Evolutionary conservation across 2,329 filamentous ascomycete species (phyloP), one percentile per base, ranked within the genome.

Genomic region (Fusarium buharicum): DNA sequence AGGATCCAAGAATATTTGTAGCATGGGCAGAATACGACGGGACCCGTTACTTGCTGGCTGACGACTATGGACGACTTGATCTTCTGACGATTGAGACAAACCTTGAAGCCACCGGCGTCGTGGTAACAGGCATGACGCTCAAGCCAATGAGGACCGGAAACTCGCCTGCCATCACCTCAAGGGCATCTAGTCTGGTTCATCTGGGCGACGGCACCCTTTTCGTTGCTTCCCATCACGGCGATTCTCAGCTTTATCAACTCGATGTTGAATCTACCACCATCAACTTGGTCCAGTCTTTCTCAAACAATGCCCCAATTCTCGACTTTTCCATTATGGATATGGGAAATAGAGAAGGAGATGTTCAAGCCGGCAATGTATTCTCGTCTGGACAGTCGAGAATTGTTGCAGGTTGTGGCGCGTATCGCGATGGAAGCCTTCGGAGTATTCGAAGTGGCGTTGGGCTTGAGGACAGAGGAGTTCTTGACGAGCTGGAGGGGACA

Each of bases 311-410:
- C 0, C 95, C 95, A 0, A 91, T 99, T 37, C 78, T 98, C 34
- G 95, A 99, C 73, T 97, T 99, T 68, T 89, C 91, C 1, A 87
- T 99, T 14, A 97, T 98, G 92, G 95, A 98, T 71, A 90, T 98
- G 83, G 94, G 93, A 1, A 93, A 92, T 67, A 84, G 92, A 52
- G 89, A 91, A 57, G 89, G 89, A 18, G 90, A 95, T 62, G 86
- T 83, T 9, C 88, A 92, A 55, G 76, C 81, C 16, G 90, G 89
- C 4, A 96, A 95, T 70, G 91, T 95, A 61, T 99, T 97, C 71
- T 96, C 93, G 0, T 97, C 94, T 1, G 95, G 95, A 0, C 94
- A 99, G 76, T 93, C 95, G 40, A 86, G 93, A 34, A 91, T 99
- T 59, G 92, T 99, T 11, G 93, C 94, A 3, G 94, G 93, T 1